Evolutionary conservation across 139 green algal species (phyloP).

Genomic region (Eudorina sp.): DNA sequence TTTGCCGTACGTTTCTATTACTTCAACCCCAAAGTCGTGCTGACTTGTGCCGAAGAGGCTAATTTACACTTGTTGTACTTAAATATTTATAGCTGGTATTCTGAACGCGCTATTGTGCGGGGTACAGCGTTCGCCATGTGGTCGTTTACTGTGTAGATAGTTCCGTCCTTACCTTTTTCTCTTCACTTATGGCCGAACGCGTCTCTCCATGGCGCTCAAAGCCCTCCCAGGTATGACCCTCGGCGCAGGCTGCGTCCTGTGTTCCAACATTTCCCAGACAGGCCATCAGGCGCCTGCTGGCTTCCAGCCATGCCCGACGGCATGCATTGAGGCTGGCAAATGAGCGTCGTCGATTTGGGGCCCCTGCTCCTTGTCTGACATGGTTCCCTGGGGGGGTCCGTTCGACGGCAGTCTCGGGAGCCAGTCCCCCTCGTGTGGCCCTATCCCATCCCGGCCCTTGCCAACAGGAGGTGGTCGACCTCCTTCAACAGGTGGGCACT

Average conservation of each 20-base stretch:
- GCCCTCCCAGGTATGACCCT: constrained; percentile 38
- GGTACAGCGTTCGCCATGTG: background rate
- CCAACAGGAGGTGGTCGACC: constrained; percentile 59
- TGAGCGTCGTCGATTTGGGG: background rate
- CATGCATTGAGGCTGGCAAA: background rate
- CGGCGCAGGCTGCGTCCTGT: no score
- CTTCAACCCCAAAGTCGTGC: background rate
- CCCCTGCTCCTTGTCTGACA: background rate
- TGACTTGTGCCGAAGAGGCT: background rate
- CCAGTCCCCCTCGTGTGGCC: background rate
- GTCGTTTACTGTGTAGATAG: background rate
- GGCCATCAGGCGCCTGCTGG: background rate
- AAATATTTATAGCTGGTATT: background rate
- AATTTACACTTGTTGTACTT: no score
- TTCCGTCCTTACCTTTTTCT: background rate
- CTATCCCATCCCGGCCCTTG: background rate
- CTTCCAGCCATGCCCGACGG: background rate
- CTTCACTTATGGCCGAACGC: constrained; percentile 20
- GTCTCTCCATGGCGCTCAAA: constrained; percentile 23
- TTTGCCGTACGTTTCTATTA: background rate
- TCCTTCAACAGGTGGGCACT: constrained; percentile 48
- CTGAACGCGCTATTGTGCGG: background rate
- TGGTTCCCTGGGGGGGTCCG: no score
- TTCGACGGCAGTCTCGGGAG: no score
- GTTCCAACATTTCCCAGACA: background rate